Evolutionary conservation across 495 filamentous ascomycete species (phyloP).

Genomic region (Hypoxylon lienhwacheense): DNA sequence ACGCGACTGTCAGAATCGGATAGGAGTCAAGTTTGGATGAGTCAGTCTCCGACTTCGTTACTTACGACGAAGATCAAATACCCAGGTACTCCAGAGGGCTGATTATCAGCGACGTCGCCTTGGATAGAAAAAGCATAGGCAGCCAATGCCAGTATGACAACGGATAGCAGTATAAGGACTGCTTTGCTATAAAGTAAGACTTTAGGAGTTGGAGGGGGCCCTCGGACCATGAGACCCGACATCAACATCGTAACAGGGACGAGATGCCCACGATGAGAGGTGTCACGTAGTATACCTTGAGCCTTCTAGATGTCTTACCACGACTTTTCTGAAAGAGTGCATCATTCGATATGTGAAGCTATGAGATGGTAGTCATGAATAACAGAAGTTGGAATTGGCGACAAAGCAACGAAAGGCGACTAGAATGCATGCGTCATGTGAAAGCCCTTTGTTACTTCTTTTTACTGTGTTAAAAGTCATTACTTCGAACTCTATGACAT

Average conservation of each 20-base stretch:
- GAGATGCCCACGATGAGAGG: neutral
- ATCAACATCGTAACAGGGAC: conserved; percentile 28
- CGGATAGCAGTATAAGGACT: conserved; percentile 43
- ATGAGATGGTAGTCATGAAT: too few relatives aligned
- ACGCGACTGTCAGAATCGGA: neutral
- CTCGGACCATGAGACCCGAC: conserved; percentile 36
- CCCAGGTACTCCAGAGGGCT: conserved; percentile 34
- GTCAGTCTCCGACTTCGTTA: too few relatives aligned
- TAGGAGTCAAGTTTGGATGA: neutral
- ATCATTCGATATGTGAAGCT: too few relatives aligned
- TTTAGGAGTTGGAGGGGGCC: conserved; percentile 39
- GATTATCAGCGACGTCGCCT: conserved; percentile 8
- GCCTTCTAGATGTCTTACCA: too few relatives aligned
- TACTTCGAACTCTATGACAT: too few relatives aligned
- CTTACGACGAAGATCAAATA: conserved; percentile 46
- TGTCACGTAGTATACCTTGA: neutral
- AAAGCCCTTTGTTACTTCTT: too few relatives aligned
- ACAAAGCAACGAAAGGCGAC: too few relatives aligned
- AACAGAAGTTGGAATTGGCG: too few relatives aligned
- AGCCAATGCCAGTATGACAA: conserved; percentile 39
- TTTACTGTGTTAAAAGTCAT: too few relatives aligned
- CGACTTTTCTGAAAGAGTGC: too few relatives aligned
- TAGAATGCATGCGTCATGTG: too few relatives aligned
- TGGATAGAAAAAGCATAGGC: conserved; percentile 40
- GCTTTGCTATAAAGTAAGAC: conserved; percentile 42